Base-by-base conservation (phyloP, 1,284 basidiomycete genomes). In the Golubevia sp. region DNA sequence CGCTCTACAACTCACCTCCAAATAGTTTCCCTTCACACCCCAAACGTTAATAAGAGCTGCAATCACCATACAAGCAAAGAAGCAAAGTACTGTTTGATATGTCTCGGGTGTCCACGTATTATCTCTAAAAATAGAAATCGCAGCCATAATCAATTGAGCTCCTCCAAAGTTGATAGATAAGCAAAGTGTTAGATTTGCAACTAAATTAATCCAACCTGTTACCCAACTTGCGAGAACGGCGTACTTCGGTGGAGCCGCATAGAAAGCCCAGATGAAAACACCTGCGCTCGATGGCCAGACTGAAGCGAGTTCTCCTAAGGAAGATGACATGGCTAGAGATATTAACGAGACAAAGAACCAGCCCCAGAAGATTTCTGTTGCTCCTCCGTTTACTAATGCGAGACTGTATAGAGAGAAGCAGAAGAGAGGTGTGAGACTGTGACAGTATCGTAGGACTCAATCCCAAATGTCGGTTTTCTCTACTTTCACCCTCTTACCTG, bases 91-190 rank as follows among this genome's bases (percentile, higher is more conserved):
- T 70, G 73, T 76, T 18, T 79, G 76, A 73, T 74, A 79, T 0
- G 75, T 55, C 4, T 56, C 58, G 1, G 76, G 75, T 0, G 73
- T 52, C 73, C 73, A 79, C 24, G 73, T 61, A 52, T 79, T 68
- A 53, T 70, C 57, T 20, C 76, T 44, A 50, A 77, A 86, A 23
- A 86, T 77, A 30, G 85, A 85, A 34, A 86, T 84, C 13, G 84
- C 85, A 5, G 85, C 85, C 49, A 86, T 78, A 58, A 86, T 85
- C 8, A 86, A 78, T 66, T 86, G 86, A 18, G 84, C 79, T 6
- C 85, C 85, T 2, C 86, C 86, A 64, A 86, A 86, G 53, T 84
- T 85, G 79, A 87, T 86, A 4, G 86, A 86, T 1, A 86, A 82
- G 0, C 71, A 71, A 26, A 68, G 63, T 18, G 85, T 85, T 84